phyloP scores from a whole-genome alignment of 371 early-diverging fungal genomes.

The Fennellomyces sp. region DNA sequence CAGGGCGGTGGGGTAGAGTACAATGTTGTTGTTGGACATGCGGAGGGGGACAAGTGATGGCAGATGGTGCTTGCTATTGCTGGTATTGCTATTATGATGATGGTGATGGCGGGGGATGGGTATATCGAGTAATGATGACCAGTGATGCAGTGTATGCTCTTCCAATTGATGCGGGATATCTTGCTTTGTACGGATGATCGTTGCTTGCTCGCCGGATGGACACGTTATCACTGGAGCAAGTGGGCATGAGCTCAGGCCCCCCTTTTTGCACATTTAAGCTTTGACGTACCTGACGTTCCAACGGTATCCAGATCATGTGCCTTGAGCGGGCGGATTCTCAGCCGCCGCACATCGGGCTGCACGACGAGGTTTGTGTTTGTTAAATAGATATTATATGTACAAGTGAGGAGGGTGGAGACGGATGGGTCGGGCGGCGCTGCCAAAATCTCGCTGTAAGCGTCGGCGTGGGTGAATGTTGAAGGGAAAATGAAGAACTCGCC shows the following conservation, averaged over 20 bases:
- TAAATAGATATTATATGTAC: conserved; percentile 46
- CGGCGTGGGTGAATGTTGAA: not conserved
- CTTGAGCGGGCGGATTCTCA: conserved; percentile 28
- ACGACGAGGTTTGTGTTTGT: conserved; percentile 42
- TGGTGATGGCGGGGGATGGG: conserved; percentile 14
- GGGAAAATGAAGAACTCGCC: conserved; percentile 49
- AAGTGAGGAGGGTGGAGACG: conserved; percentile 15
- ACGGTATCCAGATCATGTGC: conserved; percentile 16
- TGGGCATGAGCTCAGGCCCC: not conserved
- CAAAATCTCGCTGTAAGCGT: not conserved
- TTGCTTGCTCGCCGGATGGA: conserved; percentile 37
- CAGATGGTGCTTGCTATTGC: not conserved
- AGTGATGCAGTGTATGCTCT: conserved; percentile 27
- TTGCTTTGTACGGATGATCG: conserved; percentile 20
- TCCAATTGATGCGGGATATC: conserved; percentile 24
- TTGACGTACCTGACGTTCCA: conserved; percentile 28
- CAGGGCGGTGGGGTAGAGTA: conserved; percentile 32
- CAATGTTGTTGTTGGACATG: conserved; percentile 1
- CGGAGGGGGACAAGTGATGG: conserved; percentile 19
- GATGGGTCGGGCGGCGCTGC: not conserved
- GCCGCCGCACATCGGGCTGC: conserved; percentile 41
- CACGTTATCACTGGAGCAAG: conserved; percentile 26
- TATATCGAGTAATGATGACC: conserved; percentile 39
- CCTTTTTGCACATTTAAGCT: not conserved
- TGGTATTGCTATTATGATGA: not conserved